phyloP scores from a whole-genome alignment of 352 stramenopile species.

The Phytophthora syringae region DNA sequence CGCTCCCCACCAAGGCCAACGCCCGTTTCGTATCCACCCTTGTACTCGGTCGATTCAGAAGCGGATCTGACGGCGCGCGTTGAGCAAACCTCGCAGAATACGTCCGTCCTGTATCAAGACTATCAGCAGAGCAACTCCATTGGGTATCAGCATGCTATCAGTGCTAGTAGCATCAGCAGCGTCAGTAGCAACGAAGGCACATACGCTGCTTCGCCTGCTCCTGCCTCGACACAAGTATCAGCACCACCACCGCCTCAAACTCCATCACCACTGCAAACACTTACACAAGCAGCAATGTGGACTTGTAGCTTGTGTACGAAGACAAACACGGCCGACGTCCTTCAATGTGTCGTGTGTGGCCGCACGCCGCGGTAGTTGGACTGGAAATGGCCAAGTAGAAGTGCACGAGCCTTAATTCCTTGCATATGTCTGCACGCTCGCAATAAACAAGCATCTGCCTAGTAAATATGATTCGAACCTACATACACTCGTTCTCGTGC shows the following conservation, averaged over 20 bases:
- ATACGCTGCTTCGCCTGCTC: not conserved
- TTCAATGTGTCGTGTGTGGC: constrained; percentile 79
- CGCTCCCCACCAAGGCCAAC: constrained; percentile 15
- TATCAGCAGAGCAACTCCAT: constrained; percentile 15
- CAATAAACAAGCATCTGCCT: not conserved
- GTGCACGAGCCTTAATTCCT: constrained; percentile 10
- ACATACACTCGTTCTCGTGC: constrained; percentile 35
- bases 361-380: constrained; percentile 47
- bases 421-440: constrained; percentile 1
- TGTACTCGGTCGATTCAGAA: constrained; percentile 34
- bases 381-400: not conserved
- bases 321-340: constrained; percentile 46
- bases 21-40: constrained; percentile 37
- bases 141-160: constrained; percentile 27
- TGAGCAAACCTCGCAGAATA: constrained; percentile 19
- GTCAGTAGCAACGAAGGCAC: constrained; percentile 14
- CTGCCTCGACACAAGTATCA: constrained; percentile 3
- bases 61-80: constrained; percentile 12
- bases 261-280: constrained; percentile 5
- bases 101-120: not conserved
- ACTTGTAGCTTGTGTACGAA: constrained; percentile 81
- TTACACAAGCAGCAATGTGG: constrained; percentile 45
- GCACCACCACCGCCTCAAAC: constrained; percentile 1
- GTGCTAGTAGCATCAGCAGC: constrained; percentile 25
- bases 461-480: constrained; percentile 27